Conservation (phyloP, 306 rosid species). For the Morella rubra region DNA sequence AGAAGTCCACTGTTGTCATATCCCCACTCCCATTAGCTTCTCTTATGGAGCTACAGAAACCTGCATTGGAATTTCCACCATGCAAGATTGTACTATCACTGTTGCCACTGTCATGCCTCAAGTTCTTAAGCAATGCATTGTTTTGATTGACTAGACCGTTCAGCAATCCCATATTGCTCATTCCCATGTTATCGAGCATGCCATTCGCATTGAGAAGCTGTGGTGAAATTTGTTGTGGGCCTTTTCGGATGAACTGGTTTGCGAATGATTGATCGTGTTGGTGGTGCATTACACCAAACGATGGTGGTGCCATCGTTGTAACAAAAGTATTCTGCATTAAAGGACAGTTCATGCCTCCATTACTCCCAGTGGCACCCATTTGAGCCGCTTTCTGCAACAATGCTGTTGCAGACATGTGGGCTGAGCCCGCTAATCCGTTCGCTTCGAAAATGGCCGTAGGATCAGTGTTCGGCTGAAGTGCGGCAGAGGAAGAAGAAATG, state of each 20-base stretch:
- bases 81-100: slow-evolving; percentile 22
- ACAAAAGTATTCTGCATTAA: slow-evolving; percentile 10
- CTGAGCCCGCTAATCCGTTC: slow-evolving; percentile 26
- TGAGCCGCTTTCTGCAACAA: slow-evolving; percentile 80
- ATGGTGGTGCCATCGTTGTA: slow-evolving; percentile 58
- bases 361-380: slow-evolving; percentile 68
- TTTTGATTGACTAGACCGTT: slow-evolving; percentile 55
- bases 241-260: slow-evolving; percentile 44
- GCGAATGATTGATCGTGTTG: slow-evolving; percentile 27
- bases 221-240: slow-evolving; percentile 29
- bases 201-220: slow-evolving; percentile 24
- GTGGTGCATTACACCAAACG: slow-evolving; percentile 33
- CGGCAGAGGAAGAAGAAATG: slow-evolving; percentile 28
- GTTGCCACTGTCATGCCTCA: slow-evolving; percentile 39
- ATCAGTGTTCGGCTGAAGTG: slow-evolving; percentile 35
- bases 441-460: slow-evolving; percentile 35
- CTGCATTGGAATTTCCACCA: slow-evolving; percentile 23
- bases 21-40: slow-evolving; percentile 43
- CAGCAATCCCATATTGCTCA: slow-evolving; percentile 52
- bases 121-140: slow-evolving; percentile 45
- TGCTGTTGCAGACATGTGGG: slow-evolving; percentile 77
- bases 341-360: neutral
- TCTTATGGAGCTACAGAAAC: slow-evolving; percentile 18
- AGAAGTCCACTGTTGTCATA: slow-evolving; percentile 69
- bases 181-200: slow-evolving; percentile 17